phyloP scores from a whole-genome alignment of 306 rosid genomes.

The Ormosia semicastrata region DNA sequence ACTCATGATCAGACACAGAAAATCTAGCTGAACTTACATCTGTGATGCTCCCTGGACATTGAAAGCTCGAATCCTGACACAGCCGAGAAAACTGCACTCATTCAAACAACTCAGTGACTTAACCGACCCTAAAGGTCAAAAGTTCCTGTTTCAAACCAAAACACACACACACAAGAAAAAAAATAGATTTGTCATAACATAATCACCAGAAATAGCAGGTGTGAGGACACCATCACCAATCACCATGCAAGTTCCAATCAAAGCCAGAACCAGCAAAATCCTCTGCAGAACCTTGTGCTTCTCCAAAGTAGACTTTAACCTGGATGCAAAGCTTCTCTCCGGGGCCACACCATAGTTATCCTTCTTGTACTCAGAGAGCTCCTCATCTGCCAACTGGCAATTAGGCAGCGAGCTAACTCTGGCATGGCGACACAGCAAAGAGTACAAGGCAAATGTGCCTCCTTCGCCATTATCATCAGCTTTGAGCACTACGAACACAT shows the following conservation, averaged over 20 bases:
- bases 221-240: slow-evolving; percentile 96
- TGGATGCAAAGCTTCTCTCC: slow-evolving; percentile 39
- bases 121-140: not conserved
- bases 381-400: slow-evolving; percentile 71
- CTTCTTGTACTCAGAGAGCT: slow-evolving; percentile 66
- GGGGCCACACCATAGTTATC: slow-evolving; percentile 18
- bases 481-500: slow-evolving; percentile 80
- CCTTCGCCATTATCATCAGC: slow-evolving; percentile 99
- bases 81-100: slow-evolving; percentile 85
- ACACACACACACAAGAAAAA: not conserved
- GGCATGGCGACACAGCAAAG: slow-evolving; percentile 85
- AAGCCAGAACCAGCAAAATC: slow-evolving; percentile 76
- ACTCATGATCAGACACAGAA: not conserved
- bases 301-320: slow-evolving; percentile 62
- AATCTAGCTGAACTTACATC: slow-evolving; percentile 51
- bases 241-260: slow-evolving; percentile 96
- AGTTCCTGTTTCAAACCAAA: not conserved
- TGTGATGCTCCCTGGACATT: slow-evolving; percentile 69
- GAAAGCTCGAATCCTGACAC: slow-evolving; percentile 96
- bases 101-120: slow-evolving; percentile 29
- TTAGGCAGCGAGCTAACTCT: slow-evolving; percentile 72
- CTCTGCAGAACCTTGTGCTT: slow-evolving; percentile 70
- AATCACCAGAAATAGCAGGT: slow-evolving; percentile 87
- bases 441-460: slow-evolving; percentile 93
- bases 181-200: not conserved